A percentile compares a stretch with the other conserved stretches of the same genome.
Conservation (phyloP, 495 filamentous ascomycete genomes). For the Neurospora sp. region DNA sequence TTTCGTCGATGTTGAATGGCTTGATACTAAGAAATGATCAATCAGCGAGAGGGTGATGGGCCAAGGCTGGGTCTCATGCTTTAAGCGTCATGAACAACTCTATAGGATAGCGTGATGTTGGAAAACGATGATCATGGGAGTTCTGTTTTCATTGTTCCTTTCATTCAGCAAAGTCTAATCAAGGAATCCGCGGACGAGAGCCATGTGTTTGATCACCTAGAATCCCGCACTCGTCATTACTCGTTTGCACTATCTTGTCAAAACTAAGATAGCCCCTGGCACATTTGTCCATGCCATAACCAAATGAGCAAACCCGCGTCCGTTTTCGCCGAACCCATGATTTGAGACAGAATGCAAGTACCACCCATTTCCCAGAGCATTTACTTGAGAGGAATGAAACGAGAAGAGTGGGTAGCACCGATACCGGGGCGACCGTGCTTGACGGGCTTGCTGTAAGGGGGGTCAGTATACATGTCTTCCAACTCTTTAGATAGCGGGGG, state of each 20-base stretch:
- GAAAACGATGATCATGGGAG: neutral
- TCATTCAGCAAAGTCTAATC: neutral
- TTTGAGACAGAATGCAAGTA: slow-evolving; percentile 30
- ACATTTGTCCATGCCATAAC: slow-evolving; percentile 21
- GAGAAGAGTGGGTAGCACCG: slow-evolving; percentile 99
- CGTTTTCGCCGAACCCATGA: slow-evolving; percentile 31
- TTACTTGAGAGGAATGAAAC: slow-evolving; percentile 99
- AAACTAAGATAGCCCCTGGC: slow-evolving; percentile 21
- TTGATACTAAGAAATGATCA: neutral
- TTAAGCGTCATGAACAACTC: neutral
- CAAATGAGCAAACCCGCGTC: slow-evolving; percentile 26
- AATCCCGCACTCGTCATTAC: slow-evolving; percentile 15
- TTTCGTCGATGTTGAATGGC: neutral
- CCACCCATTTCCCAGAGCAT: slow-evolving; percentile 29
- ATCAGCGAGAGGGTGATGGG: neutral
- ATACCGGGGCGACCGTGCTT: slow-evolving; percentile 99
- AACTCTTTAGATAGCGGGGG: neutral
- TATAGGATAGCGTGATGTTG: neutral
- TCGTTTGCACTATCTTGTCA: slow-evolving; percentile 21
- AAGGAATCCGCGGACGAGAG: neutral
- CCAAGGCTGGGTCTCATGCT: neutral
- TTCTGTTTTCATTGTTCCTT: neutral
- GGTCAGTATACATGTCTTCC: slow-evolving; percentile 21
- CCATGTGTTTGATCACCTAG: slow-evolving; percentile 3
- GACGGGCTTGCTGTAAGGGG: slow-evolving; percentile 79